Percentiles rank a stretch among this genome's conserved stretches.
These are phyloP conservation scores for Plectosphaerella plurivora DNA, from an alignment of 2,329 filamentous ascomycete genomes.

Conservation along the genomic window DNA sequence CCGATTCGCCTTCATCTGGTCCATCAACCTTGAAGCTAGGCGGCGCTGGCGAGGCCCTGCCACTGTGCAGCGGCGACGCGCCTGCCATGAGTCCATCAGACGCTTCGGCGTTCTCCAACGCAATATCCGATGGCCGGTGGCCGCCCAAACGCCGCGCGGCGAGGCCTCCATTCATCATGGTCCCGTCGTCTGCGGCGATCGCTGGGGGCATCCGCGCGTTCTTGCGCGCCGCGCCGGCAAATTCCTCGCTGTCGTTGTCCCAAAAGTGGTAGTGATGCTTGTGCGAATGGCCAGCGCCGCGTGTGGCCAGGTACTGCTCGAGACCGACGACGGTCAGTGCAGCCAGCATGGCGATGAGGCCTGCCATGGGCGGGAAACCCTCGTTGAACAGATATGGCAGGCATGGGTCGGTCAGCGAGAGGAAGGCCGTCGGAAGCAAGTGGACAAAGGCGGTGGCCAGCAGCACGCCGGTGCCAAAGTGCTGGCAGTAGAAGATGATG, in stretches of 20 bases:
- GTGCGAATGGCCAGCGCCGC: constrained; percentile 58
- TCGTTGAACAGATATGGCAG: constrained; percentile 75
- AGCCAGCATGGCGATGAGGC: constrained; percentile 75
- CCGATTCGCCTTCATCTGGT: constrained; percentile 40
- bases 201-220: neutral
- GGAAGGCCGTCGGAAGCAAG: constrained; percentile 64
- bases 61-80: constrained; percentile 53
- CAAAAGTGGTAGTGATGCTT: constrained; percentile 45
- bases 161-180: constrained; percentile 22
- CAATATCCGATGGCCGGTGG: constrained; percentile 43
- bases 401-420: constrained; percentile 63
- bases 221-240: neutral
- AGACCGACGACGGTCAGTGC: constrained; percentile 79
- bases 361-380: constrained; percentile 74
- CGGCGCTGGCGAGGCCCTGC: constrained; percentile 33
- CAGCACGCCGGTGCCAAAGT: constrained; percentile 80
- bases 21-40: constrained; percentile 11
- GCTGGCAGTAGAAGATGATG: constrained; percentile 64
- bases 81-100: constrained; percentile 53
- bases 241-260: constrained; percentile 38
- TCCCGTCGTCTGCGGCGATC: neutral
- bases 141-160: constrained; percentile 29
- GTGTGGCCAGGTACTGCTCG: constrained; percentile 82
- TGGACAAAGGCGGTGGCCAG: constrained; percentile 84
- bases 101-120: constrained; percentile 45